Conservation (phyloP, 768 basidiomycete genomes). For the Pleurotus eryngii region DNA sequence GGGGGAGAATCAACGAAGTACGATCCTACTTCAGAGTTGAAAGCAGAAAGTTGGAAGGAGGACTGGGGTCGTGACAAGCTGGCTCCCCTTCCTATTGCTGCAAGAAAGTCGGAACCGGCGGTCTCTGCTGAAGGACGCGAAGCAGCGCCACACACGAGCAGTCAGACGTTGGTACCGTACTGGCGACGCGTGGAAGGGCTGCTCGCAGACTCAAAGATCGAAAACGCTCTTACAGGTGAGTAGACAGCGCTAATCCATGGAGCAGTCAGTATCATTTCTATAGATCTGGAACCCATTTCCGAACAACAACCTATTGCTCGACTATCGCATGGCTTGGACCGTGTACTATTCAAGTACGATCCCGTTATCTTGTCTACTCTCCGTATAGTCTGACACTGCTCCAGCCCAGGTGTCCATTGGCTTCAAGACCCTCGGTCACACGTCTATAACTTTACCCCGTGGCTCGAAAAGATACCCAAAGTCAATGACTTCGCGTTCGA, state of each 20-base stretch:
- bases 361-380: not conserved
- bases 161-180: conserved; percentile 13
- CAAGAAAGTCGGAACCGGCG: not conserved
- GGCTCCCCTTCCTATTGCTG: too few relatives aligned
- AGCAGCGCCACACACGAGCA: conserved; percentile 1
- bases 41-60: not conserved
- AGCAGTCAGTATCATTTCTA: not conserved
- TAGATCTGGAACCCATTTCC: conserved; percentile 40
- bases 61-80: conserved; percentile 20
- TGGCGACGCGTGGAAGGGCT: conserved; percentile 33
- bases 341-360: conserved; percentile 74
- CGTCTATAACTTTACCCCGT: conserved; percentile 80
- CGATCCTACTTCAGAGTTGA: not conserved
- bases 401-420: conserved; percentile 89
- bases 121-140: conserved; percentile 6
- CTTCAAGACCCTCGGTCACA: conserved; percentile 81
- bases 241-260: not conserved
- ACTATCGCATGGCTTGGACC: conserved; percentile 61
- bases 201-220: conserved; percentile 16
- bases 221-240: conserved; percentile 38
- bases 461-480: conserved; percentile 69
- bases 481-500: conserved; percentile 86
- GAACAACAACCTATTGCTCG: conserved; percentile 49
- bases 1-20: not conserved
- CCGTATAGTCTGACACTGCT: conserved; percentile 9